These are phyloP conservation scores for Marasmius tenuissimus DNA, from an alignment of 1,284 basidiomycete genomes.

Conservation along the genomic window DNA sequence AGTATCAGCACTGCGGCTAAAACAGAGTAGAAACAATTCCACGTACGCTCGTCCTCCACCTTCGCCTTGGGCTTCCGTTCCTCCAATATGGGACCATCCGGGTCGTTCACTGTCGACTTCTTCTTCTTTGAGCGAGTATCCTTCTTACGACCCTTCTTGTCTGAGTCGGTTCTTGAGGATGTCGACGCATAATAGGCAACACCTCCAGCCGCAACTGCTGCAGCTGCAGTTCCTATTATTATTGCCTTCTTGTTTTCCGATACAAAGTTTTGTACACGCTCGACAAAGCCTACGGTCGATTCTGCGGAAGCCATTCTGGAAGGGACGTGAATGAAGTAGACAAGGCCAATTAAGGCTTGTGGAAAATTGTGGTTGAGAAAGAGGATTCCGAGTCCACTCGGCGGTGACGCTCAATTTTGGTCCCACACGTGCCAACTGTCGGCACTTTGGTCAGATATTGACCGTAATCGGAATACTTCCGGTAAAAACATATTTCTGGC, in stretches of 20 bases:
- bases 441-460: background rate
- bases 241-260: conserved; percentile 74
- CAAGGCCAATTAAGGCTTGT: background rate
- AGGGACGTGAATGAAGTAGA: background rate
- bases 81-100: conserved; percentile 76
- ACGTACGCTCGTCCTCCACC: conserved; percentile 45
- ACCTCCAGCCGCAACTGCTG: conserved; percentile 73
- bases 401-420: background rate
- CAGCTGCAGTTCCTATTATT: conserved; percentile 67
- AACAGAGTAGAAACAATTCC: conserved; percentile 34
- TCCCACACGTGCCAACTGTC: too few species aligned
- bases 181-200: conserved; percentile 76
- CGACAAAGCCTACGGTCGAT: conserved; percentile 34
- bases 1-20: conserved; percentile 8
- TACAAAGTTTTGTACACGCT: conserved; percentile 71
- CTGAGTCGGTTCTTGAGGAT: conserved; percentile 34
- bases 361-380: conserved; percentile 3
- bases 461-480: too few species aligned
- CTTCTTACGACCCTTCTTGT: conserved; percentile 57
- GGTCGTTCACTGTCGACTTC: conserved; percentile 32
- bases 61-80: conserved; percentile 41
- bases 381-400: conserved; percentile 3
- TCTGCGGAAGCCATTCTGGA: conserved; percentile 9
- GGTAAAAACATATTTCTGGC: too few species aligned
- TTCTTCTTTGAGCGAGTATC: conserved; percentile 60